Conservation (phyloP, 2,329 filamentous ascomycete genomes). For the Pyrenophora teres region DNA sequence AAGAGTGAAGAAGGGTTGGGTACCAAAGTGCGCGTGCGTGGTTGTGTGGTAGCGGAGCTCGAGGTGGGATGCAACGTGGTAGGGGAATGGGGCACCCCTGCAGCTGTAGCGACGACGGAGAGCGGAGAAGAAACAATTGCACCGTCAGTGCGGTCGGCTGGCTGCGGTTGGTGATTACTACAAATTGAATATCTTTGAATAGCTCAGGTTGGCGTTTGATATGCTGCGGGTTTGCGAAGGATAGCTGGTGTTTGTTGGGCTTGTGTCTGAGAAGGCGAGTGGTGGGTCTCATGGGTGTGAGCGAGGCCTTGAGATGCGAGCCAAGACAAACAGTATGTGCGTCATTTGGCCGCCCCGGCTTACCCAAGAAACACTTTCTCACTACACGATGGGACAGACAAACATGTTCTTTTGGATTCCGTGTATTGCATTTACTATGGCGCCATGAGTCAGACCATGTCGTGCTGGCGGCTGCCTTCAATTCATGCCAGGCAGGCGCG, state of each 20-base stretch:
- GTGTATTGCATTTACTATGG: too few relatives aligned
- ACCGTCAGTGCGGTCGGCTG: conserved; percentile 7
- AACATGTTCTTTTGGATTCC: too few relatives aligned
- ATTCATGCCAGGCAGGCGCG: conserved; percentile 2
- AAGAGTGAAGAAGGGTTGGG: too few relatives aligned
- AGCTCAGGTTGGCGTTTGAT: conserved; percentile 2
- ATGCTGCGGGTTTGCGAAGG: conserved; percentile 16
- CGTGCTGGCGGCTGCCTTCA: conserved; percentile 4
- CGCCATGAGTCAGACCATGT: neutral
- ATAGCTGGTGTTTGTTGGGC: conserved; percentile 29
- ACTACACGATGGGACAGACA: neutral
- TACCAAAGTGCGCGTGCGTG: conserved; percentile 6
- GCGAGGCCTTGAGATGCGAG: conserved; percentile 10
- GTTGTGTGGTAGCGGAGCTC: conserved; percentile 20
- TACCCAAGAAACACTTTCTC: neutral
- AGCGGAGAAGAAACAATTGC: conserved; percentile 33
- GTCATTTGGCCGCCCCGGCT: conserved; percentile 15
- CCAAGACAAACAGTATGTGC: conserved; percentile 14
- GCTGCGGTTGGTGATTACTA: conserved; percentile 11
- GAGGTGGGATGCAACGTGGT: conserved; percentile 34
- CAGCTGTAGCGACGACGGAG: conserved; percentile 32
- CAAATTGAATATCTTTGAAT: conserved; percentile 4
- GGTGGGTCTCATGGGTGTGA: conserved; percentile 8
- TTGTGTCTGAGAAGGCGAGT: conserved; percentile 22
- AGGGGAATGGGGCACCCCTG: conserved; percentile 29